These are phyloP conservation scores for Aegilops longissima DNA, from an alignment of 176 grass and related monocot species.

Conservation along the genomic window DNA sequence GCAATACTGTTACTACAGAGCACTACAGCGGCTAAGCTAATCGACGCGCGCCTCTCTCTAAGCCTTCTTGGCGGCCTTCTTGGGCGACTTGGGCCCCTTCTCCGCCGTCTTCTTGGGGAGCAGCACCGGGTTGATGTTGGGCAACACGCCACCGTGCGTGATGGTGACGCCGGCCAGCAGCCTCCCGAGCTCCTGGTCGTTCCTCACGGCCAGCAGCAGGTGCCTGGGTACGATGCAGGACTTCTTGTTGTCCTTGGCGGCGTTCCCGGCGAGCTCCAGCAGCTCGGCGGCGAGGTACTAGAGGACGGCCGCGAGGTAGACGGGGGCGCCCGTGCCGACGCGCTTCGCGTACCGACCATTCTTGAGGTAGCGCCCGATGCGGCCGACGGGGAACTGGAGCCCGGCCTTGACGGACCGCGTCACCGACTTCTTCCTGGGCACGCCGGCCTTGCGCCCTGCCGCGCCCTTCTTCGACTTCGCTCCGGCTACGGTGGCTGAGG, in stretches of 20 bases:
- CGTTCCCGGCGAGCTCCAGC: conserved; percentile 63
- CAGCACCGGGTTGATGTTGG: conserved; percentile 62
- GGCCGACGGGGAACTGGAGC: conserved; percentile 79
- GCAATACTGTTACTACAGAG: too few species aligned
- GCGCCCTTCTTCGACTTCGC: conserved; percentile 54
- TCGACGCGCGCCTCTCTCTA: neutral
- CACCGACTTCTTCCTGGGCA: conserved; percentile 53
- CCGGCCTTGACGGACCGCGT: conserved; percentile 61
- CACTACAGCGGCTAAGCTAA: neutral
- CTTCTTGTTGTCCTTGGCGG: conserved; percentile 76
- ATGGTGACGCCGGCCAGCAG: conserved; percentile 58
- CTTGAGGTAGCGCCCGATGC: conserved; percentile 72
- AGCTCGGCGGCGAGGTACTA: conserved; percentile 82
- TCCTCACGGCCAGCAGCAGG: conserved; percentile 57
- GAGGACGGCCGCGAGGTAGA: conserved; percentile 72
- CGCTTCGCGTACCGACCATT: conserved; percentile 65
- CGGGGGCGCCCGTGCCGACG: conserved; percentile 62
- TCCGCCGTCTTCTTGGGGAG: conserved; percentile 62
- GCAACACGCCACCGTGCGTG: conserved; percentile 53
- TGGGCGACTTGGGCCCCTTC: conserved; percentile 44
- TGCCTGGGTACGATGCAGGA: conserved; percentile 53
- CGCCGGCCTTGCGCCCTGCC: conserved; percentile 35
- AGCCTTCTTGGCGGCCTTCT: conserved; percentile 23
- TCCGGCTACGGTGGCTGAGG: neutral
- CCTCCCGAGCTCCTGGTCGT: conserved; percentile 70